Evolutionary conservation across 2,329 filamentous ascomycete genomes (phyloP).

Genomic region (Hypocreales sp.): DNA sequence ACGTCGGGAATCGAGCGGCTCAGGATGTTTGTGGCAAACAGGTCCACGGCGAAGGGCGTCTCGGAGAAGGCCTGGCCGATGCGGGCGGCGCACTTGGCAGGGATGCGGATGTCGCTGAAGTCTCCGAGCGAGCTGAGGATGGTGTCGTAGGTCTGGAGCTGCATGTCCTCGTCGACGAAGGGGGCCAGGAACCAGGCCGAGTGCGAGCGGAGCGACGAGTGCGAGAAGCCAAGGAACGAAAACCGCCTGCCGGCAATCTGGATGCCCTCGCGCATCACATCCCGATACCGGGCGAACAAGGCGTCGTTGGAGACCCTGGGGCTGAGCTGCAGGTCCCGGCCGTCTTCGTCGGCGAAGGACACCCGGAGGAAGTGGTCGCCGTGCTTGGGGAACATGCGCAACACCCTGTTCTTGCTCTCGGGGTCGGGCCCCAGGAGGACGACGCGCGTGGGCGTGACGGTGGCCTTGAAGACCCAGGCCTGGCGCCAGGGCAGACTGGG

Average conservation of each 20-base stretch:
- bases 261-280: conserved; percentile 42
- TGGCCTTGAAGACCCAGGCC: conserved; percentile 35
- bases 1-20: conserved; percentile 32
- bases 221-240: conserved; percentile 61
- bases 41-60: conserved; percentile 46
- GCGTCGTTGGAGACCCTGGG: conserved; percentile 25
- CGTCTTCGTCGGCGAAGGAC: conserved; percentile 60
- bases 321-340: conserved; percentile 45
- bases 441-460: conserved; percentile 44
- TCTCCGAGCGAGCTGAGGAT: conserved; percentile 34
- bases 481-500: conserved; percentile 20
- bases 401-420: conserved; percentile 54
- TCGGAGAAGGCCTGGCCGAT: conserved; percentile 61
- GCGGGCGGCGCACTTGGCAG: conserved; percentile 40
- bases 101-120: conserved; percentile 33
- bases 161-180: conserved; percentile 21
- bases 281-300: conserved; percentile 45
- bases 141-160: conserved; percentile 18
- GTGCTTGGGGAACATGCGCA: conserved; percentile 47
- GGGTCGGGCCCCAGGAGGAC: conserved; percentile 44
- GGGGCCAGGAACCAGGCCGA: conserved; percentile 48
- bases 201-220: conserved; percentile 60
- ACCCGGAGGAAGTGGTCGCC: conserved; percentile 54
- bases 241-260: conserved; percentile 47
- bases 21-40: conserved; percentile 22